Evolutionary conservation across 495 filamentous ascomycete genomes (phyloP).

Genomic region (Hypoxylon fuscum): DNA sequence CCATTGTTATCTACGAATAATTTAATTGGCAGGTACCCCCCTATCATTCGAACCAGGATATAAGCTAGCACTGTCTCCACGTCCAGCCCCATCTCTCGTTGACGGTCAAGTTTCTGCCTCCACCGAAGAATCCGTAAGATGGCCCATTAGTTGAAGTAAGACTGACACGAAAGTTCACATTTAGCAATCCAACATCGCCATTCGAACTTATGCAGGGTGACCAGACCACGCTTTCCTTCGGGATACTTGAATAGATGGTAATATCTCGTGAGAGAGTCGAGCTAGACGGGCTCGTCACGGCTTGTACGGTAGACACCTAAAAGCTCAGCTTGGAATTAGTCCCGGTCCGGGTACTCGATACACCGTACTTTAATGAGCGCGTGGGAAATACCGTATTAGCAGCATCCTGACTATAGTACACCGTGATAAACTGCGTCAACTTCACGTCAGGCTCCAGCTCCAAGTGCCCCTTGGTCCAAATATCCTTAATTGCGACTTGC

Average conservation of each 20-base stretch:
- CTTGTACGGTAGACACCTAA: slow-evolving; percentile 8
- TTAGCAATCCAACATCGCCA: slow-evolving; percentile 46
- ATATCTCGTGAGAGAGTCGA: slow-evolving; percentile 12
- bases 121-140: slow-evolving; percentile 22
- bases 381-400: slow-evolving; percentile 30
- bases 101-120: slow-evolving; percentile 17
- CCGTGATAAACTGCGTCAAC: slow-evolving; percentile 43
- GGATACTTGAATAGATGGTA: slow-evolving; percentile 15
- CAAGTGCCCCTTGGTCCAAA: slow-evolving; percentile 48
- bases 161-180: slow-evolving; percentile 50
- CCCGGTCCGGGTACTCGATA: slow-evolving; percentile 13
- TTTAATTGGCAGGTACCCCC: too few species aligned
- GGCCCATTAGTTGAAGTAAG: slow-evolving; percentile 28
- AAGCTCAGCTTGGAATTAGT: neutral
- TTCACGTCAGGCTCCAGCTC: slow-evolving; percentile 47
- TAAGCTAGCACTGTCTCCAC: slow-evolving; percentile 19
- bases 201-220: slow-evolving; percentile 38
- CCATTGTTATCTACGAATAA: too few species aligned
- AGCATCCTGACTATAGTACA: slow-evolving; percentile 48
- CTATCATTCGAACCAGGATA: neutral
- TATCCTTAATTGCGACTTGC: slow-evolving; percentile 25
- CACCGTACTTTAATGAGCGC: neutral
- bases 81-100: slow-evolving; percentile 24
- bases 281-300: slow-evolving; percentile 3
- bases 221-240: slow-evolving; percentile 40